A percentile compares a stretch with the other conserved stretches of the same genome.
These are phyloP conservation scores for Trichophyton verrucosum DNA, from an alignment of 2,329 filamentous ascomycete species.

Conservation along the genomic window DNA sequence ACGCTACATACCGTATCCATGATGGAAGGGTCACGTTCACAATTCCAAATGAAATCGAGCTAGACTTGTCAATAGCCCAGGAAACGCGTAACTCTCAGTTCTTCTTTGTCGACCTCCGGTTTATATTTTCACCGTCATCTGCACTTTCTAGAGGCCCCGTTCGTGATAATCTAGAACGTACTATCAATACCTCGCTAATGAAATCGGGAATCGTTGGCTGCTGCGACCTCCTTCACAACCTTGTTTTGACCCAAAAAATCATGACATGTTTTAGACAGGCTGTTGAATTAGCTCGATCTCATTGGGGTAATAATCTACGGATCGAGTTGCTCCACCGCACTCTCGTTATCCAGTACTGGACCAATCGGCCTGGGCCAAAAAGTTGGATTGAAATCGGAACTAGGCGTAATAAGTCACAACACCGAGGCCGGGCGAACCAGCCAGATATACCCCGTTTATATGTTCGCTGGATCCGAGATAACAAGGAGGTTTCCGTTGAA, in stretches of 20 bases:
- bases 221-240: constrained; percentile 76
- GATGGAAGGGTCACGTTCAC: constrained; percentile 85
- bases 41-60: constrained; percentile 74
- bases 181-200: constrained; percentile 58
- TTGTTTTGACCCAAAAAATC: constrained; percentile 82
- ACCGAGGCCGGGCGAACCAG: constrained; percentile 17
- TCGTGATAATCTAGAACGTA: constrained; percentile 53
- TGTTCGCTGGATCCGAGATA: constrained; percentile 71
- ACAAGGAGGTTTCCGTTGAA: constrained; percentile 58
- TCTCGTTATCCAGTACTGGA: constrained; percentile 86
- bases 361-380: constrained; percentile 55
- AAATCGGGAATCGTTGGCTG: constrained; percentile 64
- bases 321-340: constrained; percentile 71
- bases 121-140: constrained; percentile 60
- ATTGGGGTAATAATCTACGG: constrained; percentile 67
- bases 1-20: constrained; percentile 63
- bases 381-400: constrained; percentile 88
- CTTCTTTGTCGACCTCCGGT: constrained; percentile 86
- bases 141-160: constrained; percentile 52
- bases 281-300: constrained; percentile 50
- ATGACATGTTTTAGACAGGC: constrained; percentile 70
- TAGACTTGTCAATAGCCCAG: constrained; percentile 81
- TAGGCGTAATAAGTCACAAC: constrained; percentile 44
- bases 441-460: constrained; percentile 25
- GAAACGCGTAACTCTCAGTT: constrained; percentile 75